Evolutionary conservation across 2,329 filamentous ascomycete genomes (phyloP).

Genomic region (Cladophialophora carrionii): DNA sequence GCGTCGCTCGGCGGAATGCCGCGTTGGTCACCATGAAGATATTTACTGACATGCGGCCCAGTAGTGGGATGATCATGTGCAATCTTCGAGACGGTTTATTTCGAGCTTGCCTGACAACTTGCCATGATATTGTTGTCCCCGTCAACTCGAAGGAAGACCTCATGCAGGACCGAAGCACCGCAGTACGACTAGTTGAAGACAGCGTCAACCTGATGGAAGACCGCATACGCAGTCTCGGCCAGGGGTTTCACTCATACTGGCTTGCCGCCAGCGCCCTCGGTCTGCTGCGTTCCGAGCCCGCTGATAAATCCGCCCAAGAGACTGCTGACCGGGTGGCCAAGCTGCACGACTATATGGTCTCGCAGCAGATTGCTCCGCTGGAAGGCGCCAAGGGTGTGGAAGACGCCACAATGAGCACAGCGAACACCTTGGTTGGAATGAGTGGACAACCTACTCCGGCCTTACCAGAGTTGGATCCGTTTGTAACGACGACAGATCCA

Average conservation of each 20-base stretch:
- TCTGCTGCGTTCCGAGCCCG: conserved; percentile 40
- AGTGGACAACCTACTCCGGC: conserved; percentile 16
- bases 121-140: conserved; percentile 24
- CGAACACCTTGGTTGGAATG: conserved; percentile 25
- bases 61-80: conserved; percentile 18
- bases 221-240: conserved; percentile 42
- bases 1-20: conserved; percentile 37
- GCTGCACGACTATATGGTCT: conserved; percentile 26
- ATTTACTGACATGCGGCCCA: conserved; percentile 25
- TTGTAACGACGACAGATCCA: conserved; percentile 21
- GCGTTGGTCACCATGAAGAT: conserved; percentile 31
- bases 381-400: conserved; percentile 19
- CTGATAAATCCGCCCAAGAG: conserved; percentile 36
- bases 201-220: conserved; percentile 43
- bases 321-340: conserved; percentile 37
- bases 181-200: conserved; percentile 36
- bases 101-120: conserved; percentile 27
- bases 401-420: conserved; percentile 23
- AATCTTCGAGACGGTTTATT: conserved; percentile 30
- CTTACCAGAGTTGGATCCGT: conserved; percentile 29
- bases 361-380: conserved; percentile 18
- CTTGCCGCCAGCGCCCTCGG: conserved; percentile 43
- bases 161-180: conserved; percentile 20
- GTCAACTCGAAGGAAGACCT: conserved; percentile 15
- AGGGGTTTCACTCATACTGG: conserved; percentile 45